phyloP scores from a whole-genome alignment of 139 green algal species.

The Pleodorina starrii region DNA sequence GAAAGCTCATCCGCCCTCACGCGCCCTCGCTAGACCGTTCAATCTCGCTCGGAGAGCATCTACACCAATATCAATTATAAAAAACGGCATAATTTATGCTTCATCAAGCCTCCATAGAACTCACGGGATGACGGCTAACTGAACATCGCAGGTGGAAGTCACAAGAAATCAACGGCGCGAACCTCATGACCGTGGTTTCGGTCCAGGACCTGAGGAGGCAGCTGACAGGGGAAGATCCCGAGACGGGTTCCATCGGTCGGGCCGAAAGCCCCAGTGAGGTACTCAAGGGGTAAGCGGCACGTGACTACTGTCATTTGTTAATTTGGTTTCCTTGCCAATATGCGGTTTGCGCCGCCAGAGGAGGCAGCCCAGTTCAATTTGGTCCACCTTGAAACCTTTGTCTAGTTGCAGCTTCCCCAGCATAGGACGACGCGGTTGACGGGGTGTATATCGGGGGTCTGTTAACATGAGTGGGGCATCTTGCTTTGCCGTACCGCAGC shows the following conservation, averaged over 20 bases:
- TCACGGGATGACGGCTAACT: no score
- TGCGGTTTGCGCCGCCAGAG: neutral
- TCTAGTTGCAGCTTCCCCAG: neutral
- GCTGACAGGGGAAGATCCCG: no score
- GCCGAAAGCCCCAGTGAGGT: neutral
- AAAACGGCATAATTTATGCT: neutral
- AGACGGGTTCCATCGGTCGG: neutral
- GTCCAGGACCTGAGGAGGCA: neutral
- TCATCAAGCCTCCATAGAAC: neutral
- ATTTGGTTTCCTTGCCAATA: no score
- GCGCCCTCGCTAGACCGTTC: neutral
- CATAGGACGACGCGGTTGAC: neutral
- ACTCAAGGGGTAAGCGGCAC: neutral
- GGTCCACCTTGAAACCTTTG: neutral
- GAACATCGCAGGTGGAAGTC: conserved; percentile 17
- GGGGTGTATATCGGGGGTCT: neutral
- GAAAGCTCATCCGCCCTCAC: neutral
- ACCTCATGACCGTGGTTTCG: neutral
- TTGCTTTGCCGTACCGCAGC: no score
- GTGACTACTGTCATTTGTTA: no score
- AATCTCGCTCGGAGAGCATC: neutral
- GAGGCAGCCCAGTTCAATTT: neutral
- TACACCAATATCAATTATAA: neutral
- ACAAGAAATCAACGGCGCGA: neutral
- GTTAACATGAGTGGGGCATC: neutral